These are phyloP conservation scores for Pyricularia sp. DNA, from an alignment of 2,329 filamentous ascomycete species.

Conservation along the genomic window DNA sequence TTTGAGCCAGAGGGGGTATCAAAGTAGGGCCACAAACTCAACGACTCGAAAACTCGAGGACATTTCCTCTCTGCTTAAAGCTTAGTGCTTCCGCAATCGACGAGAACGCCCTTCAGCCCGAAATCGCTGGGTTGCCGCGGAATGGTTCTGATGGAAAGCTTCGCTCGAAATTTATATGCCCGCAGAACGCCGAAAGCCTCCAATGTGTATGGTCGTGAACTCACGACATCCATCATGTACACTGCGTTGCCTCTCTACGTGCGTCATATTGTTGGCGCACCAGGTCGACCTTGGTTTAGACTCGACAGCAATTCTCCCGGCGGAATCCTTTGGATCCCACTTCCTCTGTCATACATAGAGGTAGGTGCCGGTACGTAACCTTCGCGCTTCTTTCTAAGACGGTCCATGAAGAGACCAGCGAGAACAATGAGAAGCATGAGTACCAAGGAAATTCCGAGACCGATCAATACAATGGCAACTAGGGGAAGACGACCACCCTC, in stretches of 20 bases:
- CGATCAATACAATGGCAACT: constrained; percentile 73
- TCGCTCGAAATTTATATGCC: background rate
- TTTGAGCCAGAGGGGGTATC: background rate
- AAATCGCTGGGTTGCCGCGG: too few species aligned
- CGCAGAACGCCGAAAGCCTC: background rate
- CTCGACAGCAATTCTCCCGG: constrained; percentile 51
- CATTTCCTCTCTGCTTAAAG: background rate
- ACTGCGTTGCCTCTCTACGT: background rate
- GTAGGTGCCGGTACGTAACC: constrained; percentile 73
- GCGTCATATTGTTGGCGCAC: constrained; percentile 40
- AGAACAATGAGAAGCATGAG: constrained; percentile 71
- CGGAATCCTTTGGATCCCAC: constrained; percentile 49
- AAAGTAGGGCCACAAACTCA: background rate
- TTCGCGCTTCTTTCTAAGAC: constrained; percentile 65
- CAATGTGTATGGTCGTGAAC: background rate
- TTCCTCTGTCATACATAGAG: constrained; percentile 50
- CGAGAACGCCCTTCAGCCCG: background rate
- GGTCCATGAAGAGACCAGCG: constrained; percentile 65
- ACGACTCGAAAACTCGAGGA: background rate
- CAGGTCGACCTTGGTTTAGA: constrained; percentile 36
- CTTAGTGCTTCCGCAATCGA: background rate
- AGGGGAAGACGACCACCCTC: constrained; percentile 51
- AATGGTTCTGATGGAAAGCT: background rate
- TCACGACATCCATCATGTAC: background rate
- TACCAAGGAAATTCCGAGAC: constrained; percentile 66